phyloP scores from a whole-genome alignment of 257 asterid genomes.

The Linderniella brevidens region DNA sequence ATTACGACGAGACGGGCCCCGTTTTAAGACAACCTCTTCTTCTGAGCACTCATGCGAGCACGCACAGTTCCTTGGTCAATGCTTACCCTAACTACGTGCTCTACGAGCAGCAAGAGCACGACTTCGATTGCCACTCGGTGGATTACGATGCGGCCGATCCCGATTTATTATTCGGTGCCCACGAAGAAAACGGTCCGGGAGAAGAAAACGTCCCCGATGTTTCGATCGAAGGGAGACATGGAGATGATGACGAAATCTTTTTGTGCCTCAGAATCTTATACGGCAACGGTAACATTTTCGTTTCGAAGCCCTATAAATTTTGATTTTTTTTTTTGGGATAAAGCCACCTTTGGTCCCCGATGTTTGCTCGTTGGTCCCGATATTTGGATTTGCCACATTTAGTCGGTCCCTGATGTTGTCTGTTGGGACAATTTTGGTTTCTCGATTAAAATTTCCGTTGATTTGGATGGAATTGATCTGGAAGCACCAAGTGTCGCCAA shows the following conservation, averaged over 20 bases:
- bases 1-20: conserved; percentile 26
- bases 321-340: neutral
- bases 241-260: conserved; percentile 51
- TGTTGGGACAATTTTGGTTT: no score
- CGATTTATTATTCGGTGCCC: conserved; percentile 35
- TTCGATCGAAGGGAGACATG: conserved; percentile 47
- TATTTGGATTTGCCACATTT: no score
- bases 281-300: conserved; percentile 43
- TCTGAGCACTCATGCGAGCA: conserved; percentile 28
- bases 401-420: no score
- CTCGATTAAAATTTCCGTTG: no score
- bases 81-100: conserved; percentile 31
- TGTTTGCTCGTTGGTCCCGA: no score
- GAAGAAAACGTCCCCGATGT: conserved; percentile 26
- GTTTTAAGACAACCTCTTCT: conserved; percentile 32
- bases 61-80: conserved; percentile 26
- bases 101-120: conserved; percentile 29
- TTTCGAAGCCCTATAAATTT: neutral
- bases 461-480: no score
- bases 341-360: no score
- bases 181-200: conserved; percentile 35
- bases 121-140: conserved; percentile 9
- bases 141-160: conserved; percentile 22
- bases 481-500: no score
- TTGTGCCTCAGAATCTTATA: conserved; percentile 67